These are phyloP conservation scores for Rhizopogon vinicolor DNA, from an alignment of 768 basidiomycete species.

Conservation along the genomic window DNA sequence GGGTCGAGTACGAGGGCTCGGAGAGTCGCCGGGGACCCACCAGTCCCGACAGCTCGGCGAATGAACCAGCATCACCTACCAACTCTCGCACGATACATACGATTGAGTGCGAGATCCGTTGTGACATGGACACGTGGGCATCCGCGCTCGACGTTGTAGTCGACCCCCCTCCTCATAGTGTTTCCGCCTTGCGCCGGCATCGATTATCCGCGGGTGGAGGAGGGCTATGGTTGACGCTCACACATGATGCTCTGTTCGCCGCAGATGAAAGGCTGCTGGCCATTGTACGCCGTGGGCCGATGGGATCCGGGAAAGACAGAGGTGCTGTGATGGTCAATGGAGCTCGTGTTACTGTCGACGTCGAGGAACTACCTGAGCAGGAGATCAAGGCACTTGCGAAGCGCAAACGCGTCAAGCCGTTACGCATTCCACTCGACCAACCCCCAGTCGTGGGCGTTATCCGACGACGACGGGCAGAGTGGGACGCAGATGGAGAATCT, in stretches of 20 bases:
- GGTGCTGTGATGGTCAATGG: constrained; percentile 89
- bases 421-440: constrained; percentile 88
- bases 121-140: constrained; percentile 89
- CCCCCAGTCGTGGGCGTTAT: constrained; percentile 77
- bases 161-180: constrained; percentile 85
- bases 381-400: constrained; percentile 82
- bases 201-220: constrained; percentile 83
- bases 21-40: constrained; percentile 38
- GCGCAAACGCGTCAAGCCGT: constrained; percentile 82
- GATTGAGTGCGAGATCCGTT: constrained; percentile 87
- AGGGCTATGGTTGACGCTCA: constrained; percentile 90
- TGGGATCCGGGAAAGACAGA: constrained; percentile 62
- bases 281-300: constrained; percentile 70
- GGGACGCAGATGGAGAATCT: constrained; percentile 51
- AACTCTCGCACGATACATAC: constrained; percentile 34
- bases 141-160: constrained; percentile 81
- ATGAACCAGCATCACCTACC: constrained; percentile 7
- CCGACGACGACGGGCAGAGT: constrained; percentile 65
- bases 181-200: constrained; percentile 83
- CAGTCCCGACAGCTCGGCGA: constrained; percentile 11
- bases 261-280: constrained; percentile 72
- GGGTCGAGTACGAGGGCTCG: constrained; percentile 78
- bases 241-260: constrained; percentile 76
- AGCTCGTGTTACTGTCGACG: constrained; percentile 75
- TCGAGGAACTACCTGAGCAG: constrained; percentile 81